Base-by-base conservation (phyloP, 2,329 filamentous ascomycete genomes). In the Blumeria graminis region DNA sequence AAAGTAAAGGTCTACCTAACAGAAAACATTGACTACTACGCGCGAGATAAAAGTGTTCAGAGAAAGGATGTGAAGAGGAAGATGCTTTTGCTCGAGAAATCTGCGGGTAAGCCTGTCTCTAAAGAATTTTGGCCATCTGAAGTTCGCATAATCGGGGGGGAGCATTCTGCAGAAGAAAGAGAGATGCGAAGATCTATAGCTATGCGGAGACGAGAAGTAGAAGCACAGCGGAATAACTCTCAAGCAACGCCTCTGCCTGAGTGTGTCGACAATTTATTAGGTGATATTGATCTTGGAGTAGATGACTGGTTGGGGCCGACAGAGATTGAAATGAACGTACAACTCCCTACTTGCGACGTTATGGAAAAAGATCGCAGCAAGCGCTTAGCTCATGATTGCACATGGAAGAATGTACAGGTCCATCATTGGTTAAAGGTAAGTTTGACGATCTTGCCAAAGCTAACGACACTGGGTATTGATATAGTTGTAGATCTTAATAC, bases 341-440 rank as follows among this genome's bases (percentile, higher is more conserved):
- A 85, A 66, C 67, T 86, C 33, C 82, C 82, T 16, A 84, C 78
- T 62, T 86, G 82, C 63, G 74, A 79, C 59, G 74, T 75, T 57
- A 81, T 84, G 75, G 75, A 81, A 14, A 78, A 77, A 56, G 76
- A 83, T 60, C 74, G 75, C 60, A 65, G 68, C 32, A 74, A 78
- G 58, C 74, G 73, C 57, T 66, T 86, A 50, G 80, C 84, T 66
- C 84, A 84, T 63, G 82, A 86, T 64, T 84, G 81, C 2, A 84
- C 81, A 6, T 85, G 83, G 67, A 76, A 80, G 58, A 83, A 84
- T 59, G 84, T 84, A 18, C 78, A 83, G 64, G 81, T 86, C 56
- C 80, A 85, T 64, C 82, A 86, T 63, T 86, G 82, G 81, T 85
- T 86, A 63, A 86, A 86, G 75, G 80, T 81, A 71, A 58, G 9